A percentile compares a stretch with the other conserved stretches of the same genome.
These are phyloP conservation scores for Actinidia arguta DNA, from an alignment of 179 eudicot genomes.

Conservation along the genomic window DNA sequence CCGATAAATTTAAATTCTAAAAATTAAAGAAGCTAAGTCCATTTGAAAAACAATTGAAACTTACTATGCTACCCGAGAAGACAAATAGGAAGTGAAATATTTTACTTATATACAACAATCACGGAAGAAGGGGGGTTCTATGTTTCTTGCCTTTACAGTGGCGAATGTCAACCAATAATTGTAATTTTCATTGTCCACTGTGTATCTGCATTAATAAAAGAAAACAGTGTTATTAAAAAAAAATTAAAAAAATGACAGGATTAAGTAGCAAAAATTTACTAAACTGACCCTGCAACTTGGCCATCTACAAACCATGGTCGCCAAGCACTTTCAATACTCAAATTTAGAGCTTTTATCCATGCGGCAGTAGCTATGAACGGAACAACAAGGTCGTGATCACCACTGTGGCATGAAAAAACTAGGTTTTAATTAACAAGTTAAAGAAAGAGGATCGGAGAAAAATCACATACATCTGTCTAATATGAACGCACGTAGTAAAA, in stretches of 20 bases:
- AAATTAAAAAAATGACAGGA: background rate
- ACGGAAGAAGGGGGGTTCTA: too few species aligned
- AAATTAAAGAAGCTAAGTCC: too few species aligned
- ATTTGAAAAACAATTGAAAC: too few species aligned
- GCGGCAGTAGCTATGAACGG: constrained; percentile 33
- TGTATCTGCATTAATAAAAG: constrained; percentile 12
- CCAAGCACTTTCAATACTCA: constrained; percentile 37
- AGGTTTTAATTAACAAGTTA: too few species aligned
- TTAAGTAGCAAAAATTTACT: background rate
- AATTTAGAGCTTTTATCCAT: constrained; percentile 44
- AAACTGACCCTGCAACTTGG: constrained; percentile 45
- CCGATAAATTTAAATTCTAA: too few species aligned
- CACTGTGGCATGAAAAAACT: constrained; percentile 22
- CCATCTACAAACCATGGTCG: constrained; percentile 44
- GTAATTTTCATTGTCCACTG: background rate
- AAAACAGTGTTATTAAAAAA: background rate
- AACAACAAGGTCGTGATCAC: constrained; percentile 46
- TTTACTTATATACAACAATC: too few species aligned
- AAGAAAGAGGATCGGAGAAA: too few species aligned
- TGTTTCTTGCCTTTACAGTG: constrained; percentile 28
- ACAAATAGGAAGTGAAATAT: too few species aligned
- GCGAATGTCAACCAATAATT: constrained; percentile 21
- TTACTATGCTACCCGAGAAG: too few species aligned
- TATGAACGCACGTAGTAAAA: too few species aligned
- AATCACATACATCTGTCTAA: too few species aligned